Base-by-base conservation (phyloP, 225 moss, liverwort and hornwort genomes). In the Asterella californica region DNA sequence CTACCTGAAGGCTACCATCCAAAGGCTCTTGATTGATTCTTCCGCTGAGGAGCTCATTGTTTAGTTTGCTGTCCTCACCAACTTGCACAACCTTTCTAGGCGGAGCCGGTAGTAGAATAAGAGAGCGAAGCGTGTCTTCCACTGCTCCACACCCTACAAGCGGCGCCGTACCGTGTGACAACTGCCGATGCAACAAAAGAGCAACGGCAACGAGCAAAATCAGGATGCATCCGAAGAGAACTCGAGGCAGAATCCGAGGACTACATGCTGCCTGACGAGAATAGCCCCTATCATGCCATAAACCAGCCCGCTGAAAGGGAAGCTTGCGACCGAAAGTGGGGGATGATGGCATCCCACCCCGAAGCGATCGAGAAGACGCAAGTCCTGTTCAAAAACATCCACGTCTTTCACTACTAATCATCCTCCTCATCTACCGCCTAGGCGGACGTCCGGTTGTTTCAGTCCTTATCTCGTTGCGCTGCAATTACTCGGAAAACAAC, bases 301-400 rank as follows among this genome's bases (percentile, higher is more conserved):
- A 54, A 32, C 78, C 71, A 55, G 30, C 80, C 36, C 87, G 80
- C 19, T 68, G n/a, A 47, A 80, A 77, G 11, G 80, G 78, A 42
- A 87, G 49, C 84, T 84, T 84, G 73, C 87, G 87, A 80, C 77
- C 77, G 76, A 84, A 80, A 48, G 70, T 80, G 38, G 70, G 84
- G 78, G 84, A 83, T 63, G 84, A 87, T 84, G 87, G 84, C 87
- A 87, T 87, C 84, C 79, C 86, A 87, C 70, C 83, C 19, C 22
- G 7, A 76, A 38, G 21, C 17, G 46, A 42, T 34, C 34, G 47
- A 77, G 62, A 74, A 74, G 74, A 74, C 74, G 6, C 29, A 53
- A 53, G 74, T 74, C 74, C 33, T 74, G 52, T 52, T 74, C 53
- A 47, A n/a, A 52, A 74, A 74, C 74, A 74, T 74, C 32, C 52